Evolutionary conservation across 768 basidiomycete genomes (phyloP).

Genomic region (Suillus plorans): DNA sequence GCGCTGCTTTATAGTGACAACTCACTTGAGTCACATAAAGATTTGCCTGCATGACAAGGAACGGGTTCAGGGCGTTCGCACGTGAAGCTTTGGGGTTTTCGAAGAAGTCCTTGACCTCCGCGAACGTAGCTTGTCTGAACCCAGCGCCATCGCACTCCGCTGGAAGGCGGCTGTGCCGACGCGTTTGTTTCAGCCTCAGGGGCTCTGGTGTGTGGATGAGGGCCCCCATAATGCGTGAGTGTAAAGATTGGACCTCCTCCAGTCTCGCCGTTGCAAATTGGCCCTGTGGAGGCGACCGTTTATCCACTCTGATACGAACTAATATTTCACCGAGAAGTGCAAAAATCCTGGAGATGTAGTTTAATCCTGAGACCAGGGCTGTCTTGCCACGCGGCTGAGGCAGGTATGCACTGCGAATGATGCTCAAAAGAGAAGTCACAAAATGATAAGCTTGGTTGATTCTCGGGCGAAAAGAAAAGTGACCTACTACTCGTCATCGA

Average conservation of each 20-base stretch:
- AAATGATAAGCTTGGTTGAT: conserved; percentile 25
- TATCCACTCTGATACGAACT: conserved; percentile 84
- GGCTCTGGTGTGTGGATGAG: conserved; percentile 76
- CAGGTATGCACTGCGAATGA: conserved; percentile 80
- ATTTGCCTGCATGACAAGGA: conserved; percentile 90
- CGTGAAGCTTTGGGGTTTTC: conserved; percentile 87
- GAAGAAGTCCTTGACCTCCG: conserved; percentile 89
- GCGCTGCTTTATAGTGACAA: neutral
- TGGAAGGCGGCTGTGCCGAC: conserved; percentile 47
- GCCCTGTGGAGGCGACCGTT: conserved; percentile 81
- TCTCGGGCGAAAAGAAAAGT: conserved; percentile 22
- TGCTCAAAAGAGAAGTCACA: conserved; percentile 43
- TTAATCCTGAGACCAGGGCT: conserved; percentile 81
- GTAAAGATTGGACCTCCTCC: conserved; percentile 81
- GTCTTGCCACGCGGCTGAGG: conserved; percentile 88
- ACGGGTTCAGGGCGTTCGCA: conserved; percentile 84
- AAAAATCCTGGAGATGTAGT: conserved; percentile 85
- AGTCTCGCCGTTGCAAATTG: conserved; percentile 83
- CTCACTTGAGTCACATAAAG: conserved; percentile 88
- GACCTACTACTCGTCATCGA: conserved; percentile 87
- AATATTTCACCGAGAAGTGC: conserved; percentile 84
- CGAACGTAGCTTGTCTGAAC: conserved; percentile 81
- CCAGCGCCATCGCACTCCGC: conserved; percentile 67
- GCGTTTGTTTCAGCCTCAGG: conserved; percentile 63
- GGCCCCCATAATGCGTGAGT: conserved; percentile 71